Base-by-base conservation (phyloP, 2,329 filamentous ascomycete species). In the Westerdykella sp. region DNA sequence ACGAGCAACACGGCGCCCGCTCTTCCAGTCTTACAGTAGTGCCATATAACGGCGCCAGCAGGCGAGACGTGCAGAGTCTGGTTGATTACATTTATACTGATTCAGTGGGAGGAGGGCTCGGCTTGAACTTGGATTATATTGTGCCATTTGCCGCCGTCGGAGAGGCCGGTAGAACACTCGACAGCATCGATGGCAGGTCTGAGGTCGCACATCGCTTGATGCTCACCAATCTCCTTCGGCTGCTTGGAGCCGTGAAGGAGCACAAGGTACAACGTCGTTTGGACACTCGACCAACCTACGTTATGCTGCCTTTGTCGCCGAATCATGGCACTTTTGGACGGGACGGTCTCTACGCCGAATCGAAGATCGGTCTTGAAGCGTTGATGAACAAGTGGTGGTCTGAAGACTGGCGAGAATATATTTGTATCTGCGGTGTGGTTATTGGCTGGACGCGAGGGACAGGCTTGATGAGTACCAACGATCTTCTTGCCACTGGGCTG, bases 121-220 rank as follows among this genome's bases (percentile, higher is more conserved):
- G 18, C 18, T 21, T 21, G 18, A 21, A 3, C 4, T 43, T 72
- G 2, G 71, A 73, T 46, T 57, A 54, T 42, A 46, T 72, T 10
- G 49, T 73, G 4, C 71, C 70, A 2, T 72, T 73, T 41, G 71
- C 69, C 1, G 71, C 71, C 1, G 55, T 71, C 11, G 47, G 63
- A 1, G 67, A 72, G 44, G 18, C 18, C 4, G 18, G 18, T 4
- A 21, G 18, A 21, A 51, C 53, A 3, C 64, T 66, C 3, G 56
- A 59, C 0, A 62, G 64, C 15, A 54, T 71, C 2, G 65, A 69
- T 3, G 49, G 51, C 1, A 55, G 51, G 39, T 65, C 62, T 1
- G 93, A 98, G 73, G 82, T 98, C 51, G 93, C 93, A 55, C 93
- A 98, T 69, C 87, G 93, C 53, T 96, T 98, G 74, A 97, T 98